Evolutionary conservation across 768 basidiomycete genomes (phyloP), one percentile per base, ranked within the genome.

Genomic region (Chiua virens): DNA sequence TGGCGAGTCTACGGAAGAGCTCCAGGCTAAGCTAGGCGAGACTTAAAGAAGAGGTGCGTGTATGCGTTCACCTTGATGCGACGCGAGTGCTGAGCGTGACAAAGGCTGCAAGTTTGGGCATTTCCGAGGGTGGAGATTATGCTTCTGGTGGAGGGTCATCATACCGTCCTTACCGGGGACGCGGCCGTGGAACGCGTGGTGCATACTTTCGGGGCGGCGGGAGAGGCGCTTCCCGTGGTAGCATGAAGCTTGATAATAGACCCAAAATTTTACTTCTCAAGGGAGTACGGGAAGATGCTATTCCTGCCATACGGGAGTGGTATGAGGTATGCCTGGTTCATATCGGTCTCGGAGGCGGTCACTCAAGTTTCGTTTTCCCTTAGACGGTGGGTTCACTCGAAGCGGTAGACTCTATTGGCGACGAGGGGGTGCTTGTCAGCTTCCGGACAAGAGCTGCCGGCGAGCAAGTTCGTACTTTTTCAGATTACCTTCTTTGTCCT

Each of bases 221-320:
- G 56, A 81, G 89, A 40, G 88, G 89, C 50, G 84, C 81, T 41
- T 76, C 83, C 10, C 79, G 86, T 37, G 73, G 76, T 10, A 92
- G 85, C 60, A 88, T 96, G 87, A 89, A 89, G 63, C 80, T 97
- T 25, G 93, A 97, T 68, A 92, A 94, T 62, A 82, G 93, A 17
- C 89, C 93, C 10, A 88, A 85, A 72, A 86, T 82, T 68, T 71
- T 97, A 21, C 70, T 87, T 20, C 74, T 97, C 25, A 86, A 89
- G 62, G 89, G 86, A 34, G 81, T 80, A 9, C 69, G 75, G 32
- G 76, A 79, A 18, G 74, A 74, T n/a, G 73, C 74, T 27, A 54
- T 82, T 28, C 82, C 85, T 54, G 77, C 80, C 7, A 72, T 94
- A 52, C 81, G 80, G 55, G 85, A 89, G 58, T 95, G 90, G 88